Evolutionary conservation across 73 alveolate genomes (phyloP), one percentile per base, ranked within the genome.

Genomic region (Stentor coeruleus): DNA sequence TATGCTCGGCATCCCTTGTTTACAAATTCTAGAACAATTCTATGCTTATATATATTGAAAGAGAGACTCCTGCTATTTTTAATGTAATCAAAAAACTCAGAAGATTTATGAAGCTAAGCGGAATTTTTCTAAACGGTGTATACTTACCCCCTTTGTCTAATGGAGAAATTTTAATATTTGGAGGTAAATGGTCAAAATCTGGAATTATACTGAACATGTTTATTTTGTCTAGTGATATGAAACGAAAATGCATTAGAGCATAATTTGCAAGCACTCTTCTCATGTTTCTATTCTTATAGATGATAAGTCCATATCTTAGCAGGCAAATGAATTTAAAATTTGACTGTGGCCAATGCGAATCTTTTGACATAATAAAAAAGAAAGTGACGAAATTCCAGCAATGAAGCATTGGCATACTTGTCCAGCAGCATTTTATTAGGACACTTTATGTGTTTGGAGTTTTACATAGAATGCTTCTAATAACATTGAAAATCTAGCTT

Each of bases 361-460:
- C 33, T 66, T 66, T 66, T 20, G 33, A 66, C 2, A 28, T 20
- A 26, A 15, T 40, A 20, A 66, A 20, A 20, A 26, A 66, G 33
- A 33, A 20, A 28, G 79, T 1, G n/a, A 40, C n/a, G 33, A 31
- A 20, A 66, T 66, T 33, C 49, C 79, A 28, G 14, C 40, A 28
- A 66, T 66, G 79, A 2, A 20, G 15, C 15, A 26, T 2, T 37
- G 79, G 33, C n/a, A 40, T 14, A 66, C 79, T 31, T 66, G 79
- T 40, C 49, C 79, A 26, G n/a, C 79, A 26, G 79, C 49, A 33
- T 37, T 2, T 31, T 31, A 66, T 31, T 20, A 33, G 37, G n/a
- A 20, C 26, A 28, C n/a, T 66, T 1, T 66, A 66, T 66, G 79
- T 66, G 14, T 33, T 66, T 31, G 79, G 79, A 66, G 79, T 0